These are phyloP conservation scores for Podochytrium sp. DNA, from an alignment of 192 early-diverging fungal species.

Conservation along the genomic window DNA sequence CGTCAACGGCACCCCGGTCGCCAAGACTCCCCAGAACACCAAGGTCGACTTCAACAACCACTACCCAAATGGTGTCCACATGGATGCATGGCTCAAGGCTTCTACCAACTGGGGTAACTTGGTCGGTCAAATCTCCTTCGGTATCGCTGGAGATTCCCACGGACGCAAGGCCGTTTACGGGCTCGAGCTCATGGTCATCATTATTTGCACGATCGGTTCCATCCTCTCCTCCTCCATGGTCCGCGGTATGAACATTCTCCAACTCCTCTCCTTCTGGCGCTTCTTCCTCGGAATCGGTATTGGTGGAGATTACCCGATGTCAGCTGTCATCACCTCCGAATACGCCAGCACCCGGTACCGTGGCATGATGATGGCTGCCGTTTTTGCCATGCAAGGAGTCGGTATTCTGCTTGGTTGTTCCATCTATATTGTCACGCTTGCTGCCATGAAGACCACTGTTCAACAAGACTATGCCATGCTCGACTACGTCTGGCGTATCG, in stretches of 20 bases:
- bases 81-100: conserved; percentile 87
- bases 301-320: conserved; percentile 94
- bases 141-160: conserved; percentile 82
- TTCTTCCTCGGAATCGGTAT: conserved; percentile 91
- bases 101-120: conserved; percentile 87
- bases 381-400: conserved; percentile 93
- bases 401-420: conserved; percentile 82
- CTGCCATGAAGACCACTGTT: conserved; percentile 73
- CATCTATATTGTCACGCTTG: conserved; percentile 71
- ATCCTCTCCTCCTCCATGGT: conserved; percentile 73
- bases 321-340: conserved; percentile 92
- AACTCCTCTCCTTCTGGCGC: conserved; percentile 85
- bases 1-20: not conserved
- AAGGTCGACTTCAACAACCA: conserved; percentile 18
- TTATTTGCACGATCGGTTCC: conserved; percentile 80
- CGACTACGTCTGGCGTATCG: conserved; percentile 91
- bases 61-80: conserved; percentile 32
- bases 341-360: conserved; percentile 79
- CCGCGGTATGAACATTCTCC: conserved; percentile 66
- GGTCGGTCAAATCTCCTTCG: conserved; percentile 88
- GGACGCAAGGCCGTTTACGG: conserved; percentile 91
- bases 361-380: conserved; percentile 84
- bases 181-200: conserved; percentile 86
- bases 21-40: conserved; percentile 31
- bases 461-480: conserved; percentile 60